Evolutionary conservation across 495 filamentous ascomycete genomes (phyloP), one percentile per base, ranked within the genome.

Genomic region (Trichoderma erinaceum): DNA sequence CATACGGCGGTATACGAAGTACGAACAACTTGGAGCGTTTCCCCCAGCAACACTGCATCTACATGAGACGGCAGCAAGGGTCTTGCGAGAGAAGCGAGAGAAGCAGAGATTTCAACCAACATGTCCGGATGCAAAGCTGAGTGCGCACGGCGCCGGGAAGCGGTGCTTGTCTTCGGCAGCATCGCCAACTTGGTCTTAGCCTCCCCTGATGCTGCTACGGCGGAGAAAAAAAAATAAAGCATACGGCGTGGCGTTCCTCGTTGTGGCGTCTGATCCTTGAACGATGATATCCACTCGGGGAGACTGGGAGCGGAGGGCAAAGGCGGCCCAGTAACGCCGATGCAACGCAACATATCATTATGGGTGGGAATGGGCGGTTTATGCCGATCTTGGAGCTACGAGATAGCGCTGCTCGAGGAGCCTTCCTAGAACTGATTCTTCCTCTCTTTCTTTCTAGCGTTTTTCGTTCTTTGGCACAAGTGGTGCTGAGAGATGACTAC

Each of bases 241-340:
- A 21, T 13, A 23, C 56, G 56, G 56, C 56, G 56, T 32, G 56
- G 56, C 56, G 56, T 32, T 32, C 25, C 12, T 61, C 27, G 8
- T 29, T 29, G 56, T 61, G 12, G 56, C 23, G 56, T 32, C 25
- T 32, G 56, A 32, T 61, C 56, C 56, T 61, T 29, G 56, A 29
- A 61, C 15, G 27, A 27, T 0, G 56, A 61, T 32, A 21, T 25
- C 56, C 56, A 32, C 56, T 61, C 56, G 56, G 56, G 25, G 21
- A 23, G 23, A 21, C 5, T 23, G 11, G 56, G 16, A 21, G 16
- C 25, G 27, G 56, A 32, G 56, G 56, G 56, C 25, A 18, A 61
- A 61, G 56, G 56, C 56, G 56, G 27, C 56, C 25, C 56, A 61
- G 35, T 61, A 61, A 61, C 56, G 56, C 56, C 56, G 56, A 61